These are phyloP conservation scores for Pseudonectria foliicola DNA, from an alignment of 2,329 filamentous ascomycete genomes.

Conservation along the genomic window DNA sequence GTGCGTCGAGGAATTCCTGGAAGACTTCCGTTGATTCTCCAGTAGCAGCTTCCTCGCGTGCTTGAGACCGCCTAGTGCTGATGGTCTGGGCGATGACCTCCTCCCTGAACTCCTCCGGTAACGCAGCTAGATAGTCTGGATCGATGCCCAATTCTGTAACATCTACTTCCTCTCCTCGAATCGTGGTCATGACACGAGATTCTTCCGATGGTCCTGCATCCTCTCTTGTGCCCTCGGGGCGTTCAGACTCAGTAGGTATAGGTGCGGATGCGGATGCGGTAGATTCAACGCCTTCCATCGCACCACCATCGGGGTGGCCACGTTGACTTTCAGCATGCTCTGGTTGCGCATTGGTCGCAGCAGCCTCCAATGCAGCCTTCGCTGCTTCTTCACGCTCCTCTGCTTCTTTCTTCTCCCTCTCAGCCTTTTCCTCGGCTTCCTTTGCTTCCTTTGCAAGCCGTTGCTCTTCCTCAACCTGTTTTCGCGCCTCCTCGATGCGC, in stretches of 20 bases:
- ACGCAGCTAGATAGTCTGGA: constrained; percentile 85
- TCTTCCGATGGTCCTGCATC: constrained; percentile 14
- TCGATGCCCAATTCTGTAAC: constrained; percentile 95
- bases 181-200: constrained; percentile 67
- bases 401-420: constrained; percentile 61
- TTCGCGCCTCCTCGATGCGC: constrained; percentile 51
- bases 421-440: constrained; percentile 61
- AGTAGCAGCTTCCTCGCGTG: constrained; percentile 56
- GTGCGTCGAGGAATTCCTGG: constrained; percentile 86
- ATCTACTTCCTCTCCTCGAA: constrained; percentile 81
- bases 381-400: constrained; percentile 56
- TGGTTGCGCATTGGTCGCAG: constrained; percentile 25
- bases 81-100: constrained; percentile 92
- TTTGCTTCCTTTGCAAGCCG: constrained; percentile 61
- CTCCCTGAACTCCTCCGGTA: constrained; percentile 94
- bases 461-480: constrained; percentile 58
- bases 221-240: constrained; percentile 23
- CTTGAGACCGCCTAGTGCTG: constrained; percentile 73
- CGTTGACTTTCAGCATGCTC: constrained; percentile 5
- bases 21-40: constrained; percentile 80
- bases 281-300: constrained; percentile 73
- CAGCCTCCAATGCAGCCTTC: constrained; percentile 54
- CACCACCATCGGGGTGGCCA: constrained; percentile 21
- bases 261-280: constrained; percentile 20
- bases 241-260: constrained; percentile 21